Evolutionary conservation across 495 filamentous ascomycete species (phyloP), one percentile per base, ranked within the genome.

Genomic region (Bryoglossum gracile): DNA sequence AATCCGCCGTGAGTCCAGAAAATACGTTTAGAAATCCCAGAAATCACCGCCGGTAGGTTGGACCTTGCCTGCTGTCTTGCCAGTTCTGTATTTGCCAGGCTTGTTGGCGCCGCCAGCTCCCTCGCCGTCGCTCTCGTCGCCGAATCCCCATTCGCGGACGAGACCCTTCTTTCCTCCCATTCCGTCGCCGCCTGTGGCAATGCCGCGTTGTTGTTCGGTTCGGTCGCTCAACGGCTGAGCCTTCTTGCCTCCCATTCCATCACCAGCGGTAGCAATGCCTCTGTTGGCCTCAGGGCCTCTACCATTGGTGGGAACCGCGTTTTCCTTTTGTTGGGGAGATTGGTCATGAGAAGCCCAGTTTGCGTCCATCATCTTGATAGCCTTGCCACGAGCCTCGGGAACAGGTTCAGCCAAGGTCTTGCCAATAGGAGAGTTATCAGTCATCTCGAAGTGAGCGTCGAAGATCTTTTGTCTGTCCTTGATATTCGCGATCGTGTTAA

Each of bases 171-270:
- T 76, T 38, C 82, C 82, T 24, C 85, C 84, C 80, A 87, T 87
- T 21, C 84, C 86, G 54, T 90, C 80, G 25, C 86, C 84, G 1
- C 66, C 75, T 30, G 34, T 48, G 28, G 46, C 54, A 53, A 57
- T 61, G 59, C 60, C 54, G 48, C 69, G 53, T 48, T 57, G 36
- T 46, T 54, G 38, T 33, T 56, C 40, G 38, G 53, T 61, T 8
- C 60, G 56, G 33, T 69, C 59, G 51, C 48, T 55, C 39, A 55
- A 49, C 3, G 43, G 28, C 19, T 60, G 54, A 3, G 37, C 55
- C 61, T 77, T 84, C 51, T 74, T 76, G 40, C 82, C 82, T 24
- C 85, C 84, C 80, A 87, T 87, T 21, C 84, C 86, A 55, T 90
- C 80, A 26, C 86, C 84, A 1, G 66, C 75, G 32, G 34, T 48